These are phyloP conservation scores for Aspergillus wentii DNA, from an alignment of 495 filamentous ascomycete genomes.

Conservation along the genomic window DNA sequence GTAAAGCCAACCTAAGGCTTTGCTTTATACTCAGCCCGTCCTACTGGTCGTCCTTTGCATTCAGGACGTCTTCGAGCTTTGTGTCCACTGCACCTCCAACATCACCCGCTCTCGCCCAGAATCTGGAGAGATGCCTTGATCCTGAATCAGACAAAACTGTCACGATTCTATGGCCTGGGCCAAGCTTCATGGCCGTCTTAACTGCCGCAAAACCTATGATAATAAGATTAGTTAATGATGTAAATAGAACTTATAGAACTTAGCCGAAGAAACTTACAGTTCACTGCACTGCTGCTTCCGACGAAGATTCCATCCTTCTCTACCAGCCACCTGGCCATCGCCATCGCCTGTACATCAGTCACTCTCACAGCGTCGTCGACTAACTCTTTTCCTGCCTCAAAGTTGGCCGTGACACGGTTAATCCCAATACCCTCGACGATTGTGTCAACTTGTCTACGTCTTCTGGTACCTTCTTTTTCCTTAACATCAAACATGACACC, in stretches of 20 bases:
- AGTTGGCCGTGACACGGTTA: conserved; percentile 86
- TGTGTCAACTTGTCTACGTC: conserved; percentile 87
- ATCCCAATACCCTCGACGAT: conserved; percentile 96
- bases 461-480: conserved; percentile 83
- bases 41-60: conserved; percentile 33
- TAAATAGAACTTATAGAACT: conserved; percentile 2
- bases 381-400: conserved; percentile 76
- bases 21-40: too few relatives aligned
- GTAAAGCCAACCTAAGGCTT: too few relatives aligned
- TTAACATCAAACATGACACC: conserved; percentile 93
- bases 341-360: conserved; percentile 83
- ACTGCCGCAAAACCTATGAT: conserved; percentile 72
- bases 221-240: conserved; percentile 7
- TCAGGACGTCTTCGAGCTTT: conserved; percentile 48
- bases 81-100: conserved; percentile 54
- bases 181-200: conserved; percentile 68
- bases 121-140: conserved; percentile 85
- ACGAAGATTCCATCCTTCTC: conserved; percentile 95
- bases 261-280: conserved; percentile 54
- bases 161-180: conserved; percentile 74
- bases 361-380: conserved; percentile 90
- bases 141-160: conserved; percentile 92
- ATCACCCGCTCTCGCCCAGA: conserved; percentile 80
- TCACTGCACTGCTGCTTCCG: conserved; percentile 91
- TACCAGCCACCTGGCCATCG: conserved; percentile 92